Conservation (phyloP, 2,329 filamentous ascomycete genomes). For the Penicillium brasilianum region DNA sequence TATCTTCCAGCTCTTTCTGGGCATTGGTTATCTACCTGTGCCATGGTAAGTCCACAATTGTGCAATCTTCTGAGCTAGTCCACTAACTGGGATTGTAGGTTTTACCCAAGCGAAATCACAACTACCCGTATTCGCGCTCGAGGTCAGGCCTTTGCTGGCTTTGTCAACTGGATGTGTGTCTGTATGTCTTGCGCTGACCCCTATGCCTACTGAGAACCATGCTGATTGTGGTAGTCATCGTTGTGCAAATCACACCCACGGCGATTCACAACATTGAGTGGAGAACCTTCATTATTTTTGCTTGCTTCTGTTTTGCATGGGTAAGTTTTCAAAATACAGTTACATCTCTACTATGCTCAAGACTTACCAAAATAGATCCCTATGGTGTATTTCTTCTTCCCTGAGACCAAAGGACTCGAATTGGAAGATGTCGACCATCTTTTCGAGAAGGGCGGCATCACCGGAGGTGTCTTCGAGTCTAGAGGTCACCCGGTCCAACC, state of each 20-base stretch:
- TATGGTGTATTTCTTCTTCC: constrained; percentile 68
- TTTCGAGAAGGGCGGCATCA: constrained; percentile 46
- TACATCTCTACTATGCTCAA: background rate
- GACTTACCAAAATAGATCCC: constrained; percentile 41
- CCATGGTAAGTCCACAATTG: constrained; percentile 39
- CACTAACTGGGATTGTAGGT: constrained; percentile 25
- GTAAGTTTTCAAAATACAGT: constrained; percentile 10
- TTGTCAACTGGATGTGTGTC: constrained; percentile 45
- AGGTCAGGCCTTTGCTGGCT: constrained; percentile 48
- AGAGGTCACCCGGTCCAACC: constrained; percentile 25
- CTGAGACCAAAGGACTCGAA: constrained; percentile 67
- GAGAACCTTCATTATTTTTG: constrained; percentile 40
- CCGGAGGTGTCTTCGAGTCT: constrained; percentile 43
- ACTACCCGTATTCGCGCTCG: constrained; percentile 49
- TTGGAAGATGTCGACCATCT: constrained; percentile 66
- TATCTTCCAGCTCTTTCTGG: constrained; percentile 53
- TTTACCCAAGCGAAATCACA: constrained; percentile 49
- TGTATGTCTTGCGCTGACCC: constrained; percentile 24
- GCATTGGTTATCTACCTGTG: constrained; percentile 50
- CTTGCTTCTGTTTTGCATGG: constrained; percentile 32
- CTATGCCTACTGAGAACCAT: background rate
- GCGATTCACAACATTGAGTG: constrained; percentile 38
- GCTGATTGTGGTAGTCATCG: constrained; percentile 23
- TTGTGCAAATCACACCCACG: constrained; percentile 21
- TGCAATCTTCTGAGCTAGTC: no score